Base-by-base conservation (phyloP, 2,329 filamentous ascomycete genomes). In the Aspergillus sp. region DNA sequence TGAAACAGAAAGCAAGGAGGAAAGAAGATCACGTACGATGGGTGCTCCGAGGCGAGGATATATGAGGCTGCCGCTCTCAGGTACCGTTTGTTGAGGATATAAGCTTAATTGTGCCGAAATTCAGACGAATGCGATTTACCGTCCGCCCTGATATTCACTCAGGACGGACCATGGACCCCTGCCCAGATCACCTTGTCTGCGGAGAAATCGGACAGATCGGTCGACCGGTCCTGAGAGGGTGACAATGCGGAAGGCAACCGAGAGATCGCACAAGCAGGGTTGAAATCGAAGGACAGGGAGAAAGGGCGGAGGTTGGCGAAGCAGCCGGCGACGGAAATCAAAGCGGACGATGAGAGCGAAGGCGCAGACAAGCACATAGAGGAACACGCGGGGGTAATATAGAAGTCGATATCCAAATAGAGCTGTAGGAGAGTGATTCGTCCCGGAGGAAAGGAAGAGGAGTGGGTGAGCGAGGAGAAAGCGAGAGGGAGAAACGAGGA, bases 101-200 rank as follows among this genome's bases (percentile, higher is more conserved):
- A 13, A 42, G 16, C 16, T 11, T 13, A 20, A 13, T 42, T 13
- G 16, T 16, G 40, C 26, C 26, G 19, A 17, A 10, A 7, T n/a
- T 42, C 40, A 57, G 49, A 54, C 44, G 51, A 47, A 43, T 63
- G 63, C 56, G 63, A 69, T 66, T 77, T 76, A 76, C 73, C 74
- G 75, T 78, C 76, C 76, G 75, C 72, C 74, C 74, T 74, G 71
- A 55, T 42, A 13, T 19, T 17, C 16, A 22, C 72, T 76, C 73
- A 78, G 74, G 76, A 77, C 76, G 75, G 76, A 78, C 75, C 69
- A 61, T 67, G 63, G 62, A 72, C 74, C 74, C 69, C 70, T 76
- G 76, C 62, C 72, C 76, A 77, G 62, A 70, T 62, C 68, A 73
- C 68, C 58, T 68, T 63, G 64, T 64, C 60, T 48, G 60, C 55